Percentiles rank a stretch among this genome's conserved stretches.
These are phyloP conservation scores for Juncus effusus DNA, from an alignment of 176 grass and related monocot species.

Conservation along the genomic window DNA sequence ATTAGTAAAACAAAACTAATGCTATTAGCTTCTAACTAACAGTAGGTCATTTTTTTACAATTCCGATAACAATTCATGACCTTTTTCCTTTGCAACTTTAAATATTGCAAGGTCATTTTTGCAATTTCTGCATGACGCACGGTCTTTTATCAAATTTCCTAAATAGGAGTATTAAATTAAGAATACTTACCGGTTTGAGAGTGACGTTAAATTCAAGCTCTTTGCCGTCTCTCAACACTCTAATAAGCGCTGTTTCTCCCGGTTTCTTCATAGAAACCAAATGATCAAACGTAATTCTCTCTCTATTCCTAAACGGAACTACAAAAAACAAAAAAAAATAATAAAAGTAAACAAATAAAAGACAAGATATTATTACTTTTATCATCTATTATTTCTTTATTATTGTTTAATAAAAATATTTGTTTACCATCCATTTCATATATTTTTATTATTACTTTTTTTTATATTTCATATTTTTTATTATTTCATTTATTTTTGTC, in stretches of 20 bases:
- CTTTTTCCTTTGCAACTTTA: too few species aligned
- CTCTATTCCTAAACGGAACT: constrained; percentile 97
- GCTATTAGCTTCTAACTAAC: too few species aligned
- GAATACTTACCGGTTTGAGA: constrained; percentile 66
- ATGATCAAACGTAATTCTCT: constrained; percentile 99
- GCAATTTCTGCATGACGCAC: constrained; percentile 37
- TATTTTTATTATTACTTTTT: too few species aligned
- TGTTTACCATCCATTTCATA: too few species aligned
- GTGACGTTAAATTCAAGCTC: constrained; percentile 65
- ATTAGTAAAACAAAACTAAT: too few species aligned
- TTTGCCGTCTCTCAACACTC: constrained; percentile 76
- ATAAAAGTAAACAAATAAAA: constrained; percentile 28
- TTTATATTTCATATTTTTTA: too few species aligned
- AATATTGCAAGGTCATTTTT: too few species aligned
- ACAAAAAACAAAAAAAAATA: constrained; percentile 34
- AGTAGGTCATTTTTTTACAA: too few species aligned
- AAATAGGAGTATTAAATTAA: constrained; percentile 1
- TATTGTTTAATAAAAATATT: too few species aligned
- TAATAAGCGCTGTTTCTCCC: constrained; percentile 64
- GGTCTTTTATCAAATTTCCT: constrained; percentile 14
- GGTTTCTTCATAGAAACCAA: constrained; percentile 97
- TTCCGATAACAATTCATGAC: too few species aligned
- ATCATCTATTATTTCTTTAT: too few species aligned
- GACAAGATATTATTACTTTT: background rate
- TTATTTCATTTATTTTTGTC: too few species aligned